Percentiles rank a stretch among this genome's conserved stretches.
Evolutionary conservation across 805 yeast genomes (phyloP).

Genomic region (Metschnikowia lunata): DNA sequence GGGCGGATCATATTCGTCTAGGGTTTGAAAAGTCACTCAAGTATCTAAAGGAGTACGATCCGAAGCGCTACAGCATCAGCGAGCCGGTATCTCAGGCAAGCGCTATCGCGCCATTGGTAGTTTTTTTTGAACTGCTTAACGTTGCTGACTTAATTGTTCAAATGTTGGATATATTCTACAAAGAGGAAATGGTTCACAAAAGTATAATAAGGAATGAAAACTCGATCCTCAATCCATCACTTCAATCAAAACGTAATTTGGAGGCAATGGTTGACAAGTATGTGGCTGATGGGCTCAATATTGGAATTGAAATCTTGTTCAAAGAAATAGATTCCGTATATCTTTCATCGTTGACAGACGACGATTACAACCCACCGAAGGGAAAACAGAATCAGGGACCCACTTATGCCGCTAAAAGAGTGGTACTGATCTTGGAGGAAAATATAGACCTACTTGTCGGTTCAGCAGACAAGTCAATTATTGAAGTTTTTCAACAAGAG

Average conservation of each 20-base stretch:
- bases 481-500: constrained; percentile 92
- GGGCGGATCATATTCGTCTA: constrained; percentile 69
- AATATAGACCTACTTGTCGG: constrained; percentile 74
- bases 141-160: constrained; percentile 90
- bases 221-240: constrained; percentile 73
- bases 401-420: constrained; percentile 61
- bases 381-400: constrained; percentile 27
- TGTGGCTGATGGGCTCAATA: constrained; percentile 89
- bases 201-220: constrained; percentile 62
- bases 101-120: constrained; percentile 76
- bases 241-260: constrained; percentile 73
- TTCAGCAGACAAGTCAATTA: constrained; percentile 79
- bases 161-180: constrained; percentile 86
- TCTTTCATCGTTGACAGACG: constrained; percentile 50
- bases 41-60: constrained; percentile 68
- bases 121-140: constrained; percentile 86
- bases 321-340: constrained; percentile 69
- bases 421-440: constrained; percentile 56
- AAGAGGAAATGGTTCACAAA: constrained; percentile 66
- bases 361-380: constrained; percentile 55
- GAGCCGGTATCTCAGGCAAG: constrained; percentile 14
- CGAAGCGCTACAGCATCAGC: constrained; percentile 35
- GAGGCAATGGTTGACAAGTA: constrained; percentile 79
- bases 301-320: constrained; percentile 86
- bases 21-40: constrained; percentile 82